Conservation (phyloP, 352 stramenopile species). For the Halophytophthora batemanensis region DNA sequence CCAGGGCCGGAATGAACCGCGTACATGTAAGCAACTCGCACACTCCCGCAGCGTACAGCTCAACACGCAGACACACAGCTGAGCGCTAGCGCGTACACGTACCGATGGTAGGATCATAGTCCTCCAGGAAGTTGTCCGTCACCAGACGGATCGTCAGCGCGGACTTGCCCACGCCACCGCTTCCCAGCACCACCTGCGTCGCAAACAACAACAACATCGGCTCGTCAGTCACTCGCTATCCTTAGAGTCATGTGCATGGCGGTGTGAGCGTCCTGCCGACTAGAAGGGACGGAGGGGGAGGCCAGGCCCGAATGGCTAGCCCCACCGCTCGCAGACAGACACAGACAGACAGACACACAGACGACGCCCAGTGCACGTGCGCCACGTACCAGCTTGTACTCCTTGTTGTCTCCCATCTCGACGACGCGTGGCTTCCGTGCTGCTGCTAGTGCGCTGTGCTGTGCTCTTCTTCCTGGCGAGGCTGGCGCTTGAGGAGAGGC, state of each 20-base stretch:
- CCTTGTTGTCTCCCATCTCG: constrained; percentile 66
- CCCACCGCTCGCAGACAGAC: too few species aligned
- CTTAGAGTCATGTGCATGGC: too few species aligned
- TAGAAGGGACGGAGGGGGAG: constrained; percentile 9
- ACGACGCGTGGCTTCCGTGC: too few species aligned
- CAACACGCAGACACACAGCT: too few species aligned
- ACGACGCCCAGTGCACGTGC: background rate
- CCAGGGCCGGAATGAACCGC: background rate
- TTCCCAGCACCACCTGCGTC: constrained; percentile 81
- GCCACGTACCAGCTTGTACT: constrained; percentile 75
- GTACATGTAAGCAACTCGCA: too few species aligned
- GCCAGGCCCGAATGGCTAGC: background rate
- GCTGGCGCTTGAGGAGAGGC: constrained; percentile 14
- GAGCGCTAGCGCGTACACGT: constrained; percentile 9
- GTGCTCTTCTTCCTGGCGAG: constrained; percentile 22
- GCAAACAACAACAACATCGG: background rate
- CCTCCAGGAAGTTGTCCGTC: constrained; percentile 91
- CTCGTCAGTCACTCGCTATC: background rate
- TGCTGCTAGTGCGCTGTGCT: constrained; percentile 10
- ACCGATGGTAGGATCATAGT: constrained; percentile 93
- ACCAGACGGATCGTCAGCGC: constrained; percentile 91
- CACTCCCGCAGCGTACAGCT: too few species aligned
- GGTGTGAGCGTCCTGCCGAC: too few species aligned
- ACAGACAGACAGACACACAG: too few species aligned
- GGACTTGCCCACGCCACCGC: constrained; percentile 89